Evolutionary conservation across 352 stramenopile species (phyloP).

Genomic region (Peronospora farinosa): DNA sequence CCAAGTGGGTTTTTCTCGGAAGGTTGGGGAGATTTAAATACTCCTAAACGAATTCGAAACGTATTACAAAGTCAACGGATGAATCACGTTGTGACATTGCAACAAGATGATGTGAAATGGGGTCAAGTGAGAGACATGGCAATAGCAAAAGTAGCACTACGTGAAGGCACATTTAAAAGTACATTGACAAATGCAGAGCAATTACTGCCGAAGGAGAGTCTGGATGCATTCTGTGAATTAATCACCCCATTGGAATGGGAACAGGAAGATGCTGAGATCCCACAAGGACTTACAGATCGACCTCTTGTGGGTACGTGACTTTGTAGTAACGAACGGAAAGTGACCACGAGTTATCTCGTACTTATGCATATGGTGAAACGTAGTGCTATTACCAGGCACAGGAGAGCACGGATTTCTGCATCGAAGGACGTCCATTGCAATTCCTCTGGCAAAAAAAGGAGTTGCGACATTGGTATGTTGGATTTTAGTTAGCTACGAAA

Average conservation of each 20-base stretch:
- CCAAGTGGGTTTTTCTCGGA: slow-evolving; percentile 76
- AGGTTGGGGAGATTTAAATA: slow-evolving; percentile 70
- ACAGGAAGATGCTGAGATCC: slow-evolving; percentile 6
- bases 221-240: slow-evolving; percentile 59
- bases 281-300: slow-evolving; percentile 20
- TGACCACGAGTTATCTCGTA: slow-evolving; percentile 4
- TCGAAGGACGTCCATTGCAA: slow-evolving; percentile 51
- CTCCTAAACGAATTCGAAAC: slow-evolving; percentile 42
- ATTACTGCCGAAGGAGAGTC: slow-evolving; percentile 50
- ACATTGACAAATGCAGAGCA: slow-evolving; percentile 52
- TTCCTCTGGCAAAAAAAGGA: slow-evolving; percentile 55
- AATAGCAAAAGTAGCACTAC: slow-evolving; percentile 34
- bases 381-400: slow-evolving; percentile 64
- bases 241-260: slow-evolving; percentile 60
- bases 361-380: slow-evolving; percentile 7
- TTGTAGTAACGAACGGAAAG: not conserved
- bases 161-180: slow-evolving; percentile 50
- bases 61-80: slow-evolving; percentile 61
- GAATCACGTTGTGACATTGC: slow-evolving; percentile 42
- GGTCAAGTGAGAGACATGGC: slow-evolving; percentile 17
- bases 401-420: slow-evolving; percentile 76
- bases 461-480: slow-evolving; percentile 53
- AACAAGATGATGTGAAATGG: slow-evolving; percentile 31
- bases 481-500: not conserved
- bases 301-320: slow-evolving; percentile 37